phyloP scores from a whole-genome alignment of 2,329 filamentous ascomycete species.

The Pezicula carpinea region DNA sequence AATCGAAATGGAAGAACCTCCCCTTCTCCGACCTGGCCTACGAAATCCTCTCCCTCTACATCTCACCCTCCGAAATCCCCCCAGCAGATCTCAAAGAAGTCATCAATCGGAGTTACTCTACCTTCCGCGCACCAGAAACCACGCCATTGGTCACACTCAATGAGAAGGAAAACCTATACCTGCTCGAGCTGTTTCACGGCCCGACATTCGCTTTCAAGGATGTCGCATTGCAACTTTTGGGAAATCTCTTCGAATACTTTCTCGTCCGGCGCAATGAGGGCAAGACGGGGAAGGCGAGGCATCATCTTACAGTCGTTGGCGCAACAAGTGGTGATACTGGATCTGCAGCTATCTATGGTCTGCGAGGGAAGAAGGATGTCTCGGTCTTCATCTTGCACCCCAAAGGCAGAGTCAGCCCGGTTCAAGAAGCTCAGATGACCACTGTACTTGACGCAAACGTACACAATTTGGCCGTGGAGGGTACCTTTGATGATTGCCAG shows the following conservation, averaged over 20 bases:
- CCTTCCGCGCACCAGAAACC: constrained; percentile 75
- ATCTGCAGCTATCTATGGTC: constrained; percentile 91
- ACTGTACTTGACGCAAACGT: constrained; percentile 88
- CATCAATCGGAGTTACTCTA: constrained; percentile 80
- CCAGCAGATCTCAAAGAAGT: constrained; percentile 74
- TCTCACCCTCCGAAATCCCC: constrained; percentile 79
- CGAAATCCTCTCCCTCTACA: constrained; percentile 82
- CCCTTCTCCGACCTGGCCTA: constrained; percentile 79
- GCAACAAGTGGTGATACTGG: constrained; percentile 88
- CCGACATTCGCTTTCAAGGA: constrained; percentile 97
- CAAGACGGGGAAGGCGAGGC: constrained; percentile 56
- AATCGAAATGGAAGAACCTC: constrained; percentile 69
- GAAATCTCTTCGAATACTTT: constrained; percentile 94
- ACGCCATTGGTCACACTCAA: constrained; percentile 78
- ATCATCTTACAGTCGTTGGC: constrained; percentile 81
- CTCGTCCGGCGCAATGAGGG: constrained; percentile 67
- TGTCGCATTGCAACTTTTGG: constrained; percentile 86
- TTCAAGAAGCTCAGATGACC: constrained; percentile 97
- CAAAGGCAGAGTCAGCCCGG: constrained; percentile 82
- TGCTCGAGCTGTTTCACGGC: constrained; percentile 94
- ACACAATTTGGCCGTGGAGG: constrained; percentile 83
- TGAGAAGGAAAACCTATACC: constrained; percentile 65
- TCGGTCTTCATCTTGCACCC: constrained; percentile 94
- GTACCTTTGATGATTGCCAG: constrained; percentile 96
- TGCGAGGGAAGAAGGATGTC: constrained; percentile 93